Evolutionary conservation across 176 grass and related monocot species (phyloP).

Genomic region (Eleusine coracana): DNA sequence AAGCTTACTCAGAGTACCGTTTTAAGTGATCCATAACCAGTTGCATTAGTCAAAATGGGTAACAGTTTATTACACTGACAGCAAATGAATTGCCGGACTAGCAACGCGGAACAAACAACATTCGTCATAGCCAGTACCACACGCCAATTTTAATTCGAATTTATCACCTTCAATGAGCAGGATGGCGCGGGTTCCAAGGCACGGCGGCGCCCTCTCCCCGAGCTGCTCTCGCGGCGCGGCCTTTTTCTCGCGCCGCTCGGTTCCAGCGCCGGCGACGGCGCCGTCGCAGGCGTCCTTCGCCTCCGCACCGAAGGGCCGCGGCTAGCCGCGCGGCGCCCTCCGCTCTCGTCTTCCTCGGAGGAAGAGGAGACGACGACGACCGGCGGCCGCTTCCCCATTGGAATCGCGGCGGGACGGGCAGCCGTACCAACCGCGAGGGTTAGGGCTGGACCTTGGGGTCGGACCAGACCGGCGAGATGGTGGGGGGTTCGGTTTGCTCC

Average conservation of each 20-base stretch:
- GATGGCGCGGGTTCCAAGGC: not conserved
- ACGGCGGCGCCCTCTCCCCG: constrained; percentile 37
- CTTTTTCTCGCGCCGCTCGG: constrained; percentile 43
- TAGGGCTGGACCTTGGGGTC: constrained; percentile 1
- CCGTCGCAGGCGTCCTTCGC: constrained; percentile 40
- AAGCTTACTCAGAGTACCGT: not conserved
- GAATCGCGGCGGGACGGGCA: constrained; percentile 1
- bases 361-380: constrained; percentile 53
- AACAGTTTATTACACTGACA: not conserved
- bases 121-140: not conserved
- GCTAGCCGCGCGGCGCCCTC: constrained; percentile 13
- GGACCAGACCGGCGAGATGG: not conserved
- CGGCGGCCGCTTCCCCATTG: constrained; percentile 53
- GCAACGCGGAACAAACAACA: not conserved
- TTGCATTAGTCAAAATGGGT: not conserved
- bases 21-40: not conserved
- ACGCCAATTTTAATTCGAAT: not conserved
- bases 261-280: constrained; percentile 13
- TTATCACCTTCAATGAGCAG: constrained; percentile 46
- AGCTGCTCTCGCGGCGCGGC: constrained; percentile 37
- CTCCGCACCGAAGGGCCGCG: constrained; percentile 31
- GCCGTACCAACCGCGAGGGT: not conserved
- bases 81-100: not conserved
- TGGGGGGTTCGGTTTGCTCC: constrained; percentile 25
- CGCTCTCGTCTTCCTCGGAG: constrained; percentile 31